Conservation (phyloP, 371 early-diverging fungal species). For the Mortierella sp. region DNA sequence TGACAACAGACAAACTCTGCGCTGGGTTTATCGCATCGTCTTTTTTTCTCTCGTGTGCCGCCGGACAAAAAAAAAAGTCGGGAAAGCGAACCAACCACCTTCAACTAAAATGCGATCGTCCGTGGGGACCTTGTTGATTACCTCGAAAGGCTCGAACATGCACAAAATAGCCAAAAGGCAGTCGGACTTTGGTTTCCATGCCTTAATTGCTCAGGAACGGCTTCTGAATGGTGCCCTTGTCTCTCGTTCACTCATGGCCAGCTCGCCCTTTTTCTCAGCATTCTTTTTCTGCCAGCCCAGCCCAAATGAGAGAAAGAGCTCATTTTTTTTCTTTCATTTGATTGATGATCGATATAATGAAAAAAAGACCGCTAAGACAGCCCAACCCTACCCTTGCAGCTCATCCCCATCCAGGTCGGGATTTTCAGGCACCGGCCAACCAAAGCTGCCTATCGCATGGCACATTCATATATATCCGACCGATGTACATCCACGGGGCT, state of each 20-base stretch:
- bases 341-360: no score
- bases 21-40: neutral
- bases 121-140: neutral
- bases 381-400: neutral
- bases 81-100: neutral
- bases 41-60: neutral
- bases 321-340: no score
- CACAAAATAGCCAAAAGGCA: no score
- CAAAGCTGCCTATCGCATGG: neutral
- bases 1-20: neutral
- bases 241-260: neutral
- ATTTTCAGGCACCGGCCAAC: neutral
- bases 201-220: slow-evolving; percentile 15
- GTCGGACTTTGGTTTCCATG: neutral
- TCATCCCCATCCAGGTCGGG: neutral
- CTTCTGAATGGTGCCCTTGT: neutral
- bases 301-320: neutral
- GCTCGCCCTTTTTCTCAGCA: neutral
- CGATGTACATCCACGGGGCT: no score
- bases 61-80: no score
- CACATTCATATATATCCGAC: no score
- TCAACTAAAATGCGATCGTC: neutral
- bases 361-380: neutral
- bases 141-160: no score
- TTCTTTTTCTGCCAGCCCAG: neutral